Percentiles rank a stretch among this genome's conserved stretches.
Conservation (phyloP, 2,329 filamentous ascomycete genomes). For the Ophidiomyces ophidiicola region DNA sequence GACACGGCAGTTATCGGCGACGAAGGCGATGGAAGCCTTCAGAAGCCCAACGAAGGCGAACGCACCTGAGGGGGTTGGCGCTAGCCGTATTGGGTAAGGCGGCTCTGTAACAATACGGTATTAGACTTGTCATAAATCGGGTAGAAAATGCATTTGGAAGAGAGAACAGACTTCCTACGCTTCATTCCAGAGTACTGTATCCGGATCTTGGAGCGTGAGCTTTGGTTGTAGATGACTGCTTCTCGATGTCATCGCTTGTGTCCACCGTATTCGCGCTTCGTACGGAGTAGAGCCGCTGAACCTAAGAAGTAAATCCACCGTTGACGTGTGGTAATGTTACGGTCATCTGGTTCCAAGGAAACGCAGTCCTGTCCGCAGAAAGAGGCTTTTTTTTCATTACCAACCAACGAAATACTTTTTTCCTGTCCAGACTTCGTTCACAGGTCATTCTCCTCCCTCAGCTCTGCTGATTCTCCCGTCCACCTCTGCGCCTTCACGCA, state of each 20-base stretch:
- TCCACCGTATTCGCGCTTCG: not conserved
- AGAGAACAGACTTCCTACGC: not conserved
- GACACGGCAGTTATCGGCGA: constrained; percentile 5
- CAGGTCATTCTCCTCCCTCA: constrained; percentile 14
- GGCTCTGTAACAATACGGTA: constrained; percentile 12
- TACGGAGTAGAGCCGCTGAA: not conserved
- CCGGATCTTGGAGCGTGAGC: too few relatives aligned
- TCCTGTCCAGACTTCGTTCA: constrained; percentile 5
- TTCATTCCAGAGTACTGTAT: too few relatives aligned
- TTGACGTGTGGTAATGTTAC: constrained; percentile 5
- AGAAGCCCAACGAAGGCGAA: constrained; percentile 12
- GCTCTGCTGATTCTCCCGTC: constrained; percentile 12
- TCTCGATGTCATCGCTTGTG: not conserved
- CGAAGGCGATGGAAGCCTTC: constrained; percentile 15
- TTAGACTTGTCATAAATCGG: not conserved
- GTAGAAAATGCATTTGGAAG: not conserved
- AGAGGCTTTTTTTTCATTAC: constrained; percentile 8
- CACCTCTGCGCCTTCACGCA: constrained; percentile 7
- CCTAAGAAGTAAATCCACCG: not conserved
- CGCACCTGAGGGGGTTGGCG: constrained; percentile 10
- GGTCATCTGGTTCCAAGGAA: not conserved
- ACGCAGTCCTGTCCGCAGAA: constrained; percentile 4
- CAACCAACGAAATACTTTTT: constrained; percentile 7
- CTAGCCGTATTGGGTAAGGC: constrained; percentile 16
- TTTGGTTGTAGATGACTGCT: too few relatives aligned